A percentile compares a stretch with the other conserved stretches of the same genome.
phyloP scores from a whole-genome alignment of 1,284 basidiomycete species.

The Meira nashicola region DNA sequence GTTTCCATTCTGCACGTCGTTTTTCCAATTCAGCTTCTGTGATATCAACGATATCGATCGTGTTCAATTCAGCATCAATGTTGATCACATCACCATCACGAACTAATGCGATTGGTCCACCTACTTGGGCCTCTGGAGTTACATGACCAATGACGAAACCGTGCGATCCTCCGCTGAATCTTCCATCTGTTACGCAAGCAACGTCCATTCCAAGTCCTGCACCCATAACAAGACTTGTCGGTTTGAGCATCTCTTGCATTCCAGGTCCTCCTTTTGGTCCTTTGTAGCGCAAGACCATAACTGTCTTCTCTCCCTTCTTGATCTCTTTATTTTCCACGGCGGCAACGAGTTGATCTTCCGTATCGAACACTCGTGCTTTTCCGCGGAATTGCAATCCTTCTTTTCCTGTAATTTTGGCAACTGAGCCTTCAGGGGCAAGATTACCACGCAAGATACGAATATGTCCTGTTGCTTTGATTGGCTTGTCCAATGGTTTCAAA shows the following conservation, averaged over 20 bases:
- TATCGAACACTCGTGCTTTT: conserved; percentile 51
- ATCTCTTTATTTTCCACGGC: conserved; percentile 45
- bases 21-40: conserved; percentile 66
- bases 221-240: conserved; percentile 26
- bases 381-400: conserved; percentile 49
- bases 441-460: conserved; percentile 51
- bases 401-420: conserved; percentile 53
- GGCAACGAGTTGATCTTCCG: conserved; percentile 48
- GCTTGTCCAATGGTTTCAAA: conserved; percentile 39
- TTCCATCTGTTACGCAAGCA: conserved; percentile 23
- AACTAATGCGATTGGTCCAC: conserved; percentile 26
- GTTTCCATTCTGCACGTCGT: conserved; percentile 67
- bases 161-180: conserved; percentile 23
- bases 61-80: conserved; percentile 68
- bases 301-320: conserved; percentile 52
- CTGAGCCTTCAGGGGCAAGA: conserved; percentile 49
- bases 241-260: conserved; percentile 32
- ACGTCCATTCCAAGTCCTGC: conserved; percentile 25
- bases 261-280: conserved; percentile 46
- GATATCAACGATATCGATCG: conserved; percentile 66
- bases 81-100: conserved; percentile 23
- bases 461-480: conserved; percentile 49
- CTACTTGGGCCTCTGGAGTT: conserved; percentile 28
- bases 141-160: conserved; percentile 32
- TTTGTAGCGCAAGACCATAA: conserved; percentile 50